phyloP scores from a whole-genome alignment of 164 flowering plant species.

The Piper longum region DNA sequence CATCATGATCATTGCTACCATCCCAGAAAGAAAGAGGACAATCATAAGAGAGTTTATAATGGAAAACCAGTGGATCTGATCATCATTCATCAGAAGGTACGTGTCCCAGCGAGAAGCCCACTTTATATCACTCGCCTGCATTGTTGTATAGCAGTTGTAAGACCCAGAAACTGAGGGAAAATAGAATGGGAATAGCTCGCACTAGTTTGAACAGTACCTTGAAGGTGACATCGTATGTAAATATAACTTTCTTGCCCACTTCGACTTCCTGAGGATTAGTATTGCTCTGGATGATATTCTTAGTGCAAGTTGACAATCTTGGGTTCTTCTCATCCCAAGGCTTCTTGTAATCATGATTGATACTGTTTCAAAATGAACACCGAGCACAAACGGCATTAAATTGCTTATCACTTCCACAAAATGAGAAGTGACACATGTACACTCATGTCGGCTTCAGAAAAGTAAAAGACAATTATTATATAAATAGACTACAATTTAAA shows the following conservation, averaged over 20 bases:
- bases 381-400: slow-evolving; percentile 5
- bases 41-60: slow-evolving; percentile 40
- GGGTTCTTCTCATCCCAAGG: slow-evolving; percentile 88
- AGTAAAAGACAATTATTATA: too few relatives aligned
- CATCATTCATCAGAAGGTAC: slow-evolving; percentile 32
- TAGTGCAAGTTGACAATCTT: slow-evolving; percentile 70
- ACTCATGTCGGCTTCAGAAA: too few relatives aligned
- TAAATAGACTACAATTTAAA: too few relatives aligned
- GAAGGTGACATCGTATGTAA: slow-evolving; percentile 38
- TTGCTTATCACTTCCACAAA: background rate
- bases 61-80: slow-evolving; percentile 36
- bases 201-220: slow-evolving; percentile 16
- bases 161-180: background rate
- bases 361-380: slow-evolving; percentile 32
- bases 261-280: slow-evolving; percentile 76
- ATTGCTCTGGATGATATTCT: slow-evolving; percentile 50
- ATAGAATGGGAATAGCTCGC: background rate
- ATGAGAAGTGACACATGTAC: too few relatives aligned
- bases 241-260: slow-evolving; percentile 36
- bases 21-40: slow-evolving; percentile 38
- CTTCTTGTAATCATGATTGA: slow-evolving; percentile 67
- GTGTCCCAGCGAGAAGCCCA: slow-evolving; percentile 52
- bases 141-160: background rate
- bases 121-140: slow-evolving; percentile 35
- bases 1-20: slow-evolving; percentile 52